Percentiles rank a stretch among this genome's conserved stretches.
Evolutionary conservation across 257 asterid genomes (phyloP).

Genomic region (Capsicum pubescens): DNA sequence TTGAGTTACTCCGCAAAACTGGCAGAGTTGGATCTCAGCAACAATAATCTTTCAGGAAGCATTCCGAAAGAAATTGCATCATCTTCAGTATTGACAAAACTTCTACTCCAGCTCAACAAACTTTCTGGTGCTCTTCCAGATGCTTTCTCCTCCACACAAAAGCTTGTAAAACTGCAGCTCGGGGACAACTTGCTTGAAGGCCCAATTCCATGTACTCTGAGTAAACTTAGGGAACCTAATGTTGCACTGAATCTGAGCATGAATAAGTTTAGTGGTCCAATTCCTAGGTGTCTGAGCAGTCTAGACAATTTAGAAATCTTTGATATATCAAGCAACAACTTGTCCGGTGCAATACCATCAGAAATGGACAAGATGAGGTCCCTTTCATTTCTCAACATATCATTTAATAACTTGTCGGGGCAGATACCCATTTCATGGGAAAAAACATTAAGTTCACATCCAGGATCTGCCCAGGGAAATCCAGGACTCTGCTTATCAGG

Average conservation of each 20-base stretch:
- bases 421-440: constrained; percentile 44
- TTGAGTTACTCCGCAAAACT: constrained; percentile 41
- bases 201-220: constrained; percentile 53
- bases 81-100: constrained; percentile 36
- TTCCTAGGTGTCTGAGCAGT: constrained; percentile 47
- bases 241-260: constrained; percentile 48
- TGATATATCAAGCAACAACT: constrained; percentile 54
- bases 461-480: constrained; percentile 45
- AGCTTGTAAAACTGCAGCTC: constrained; percentile 48
- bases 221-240: constrained; percentile 35
- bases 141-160: constrained; percentile 43
- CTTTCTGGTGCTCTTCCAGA: constrained; percentile 45
- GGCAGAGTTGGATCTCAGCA: constrained; percentile 46
- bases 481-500: constrained; percentile 41
- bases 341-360: constrained; percentile 48
- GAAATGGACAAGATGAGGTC: constrained; percentile 46
- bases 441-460: constrained; percentile 35
- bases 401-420: constrained; percentile 46
- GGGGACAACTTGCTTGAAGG: constrained; percentile 54
- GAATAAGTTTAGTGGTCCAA: constrained; percentile 46
- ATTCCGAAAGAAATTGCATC: constrained; percentile 47
- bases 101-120: constrained; percentile 48
- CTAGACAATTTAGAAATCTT: constrained; percentile 41
- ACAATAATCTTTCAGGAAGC: constrained; percentile 44
- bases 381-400: constrained; percentile 49